A percentile compares a stretch with the other conserved stretches of the same genome.
These are phyloP conservation scores for Lepiota brunneoincarnata DNA, from an alignment of 768 basidiomycete genomes.

Conservation along the genomic window DNA sequence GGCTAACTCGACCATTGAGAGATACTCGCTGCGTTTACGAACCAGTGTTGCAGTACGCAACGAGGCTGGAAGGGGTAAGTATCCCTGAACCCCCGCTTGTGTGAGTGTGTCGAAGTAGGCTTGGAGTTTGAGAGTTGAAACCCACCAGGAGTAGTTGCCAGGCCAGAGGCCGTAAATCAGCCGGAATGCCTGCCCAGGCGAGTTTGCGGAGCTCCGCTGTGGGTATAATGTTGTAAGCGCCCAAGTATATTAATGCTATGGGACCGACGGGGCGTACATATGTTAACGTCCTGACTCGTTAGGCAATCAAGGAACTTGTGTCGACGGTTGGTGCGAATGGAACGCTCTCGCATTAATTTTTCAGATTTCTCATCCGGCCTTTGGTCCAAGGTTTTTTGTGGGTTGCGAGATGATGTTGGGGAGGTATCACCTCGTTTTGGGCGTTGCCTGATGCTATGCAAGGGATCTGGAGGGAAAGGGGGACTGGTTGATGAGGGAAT, in stretches of 20 bases:
- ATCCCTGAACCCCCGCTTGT: slow-evolving; percentile 58
- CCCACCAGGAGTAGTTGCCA: slow-evolving; percentile 94
- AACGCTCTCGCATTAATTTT: slow-evolving; percentile 69
- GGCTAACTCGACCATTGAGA: slow-evolving; percentile 82
- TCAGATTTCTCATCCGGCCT: slow-evolving; percentile 44
- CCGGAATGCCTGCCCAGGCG: slow-evolving; percentile 93
- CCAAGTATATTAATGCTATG: background rate
- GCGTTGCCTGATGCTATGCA: slow-evolving; percentile 50
- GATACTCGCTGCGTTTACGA: slow-evolving; percentile 91
- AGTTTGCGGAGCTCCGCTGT: slow-evolving; percentile 80
- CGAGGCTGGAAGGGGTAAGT: slow-evolving; percentile 82
- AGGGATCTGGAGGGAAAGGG: slow-evolving; percentile 46
- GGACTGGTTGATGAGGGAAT: slow-evolving; percentile 24
- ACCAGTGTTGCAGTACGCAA: slow-evolving; percentile 74
- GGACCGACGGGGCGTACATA: slow-evolving; percentile 51
- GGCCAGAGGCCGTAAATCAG: slow-evolving; percentile 81
- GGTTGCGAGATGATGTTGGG: slow-evolving; percentile 21
- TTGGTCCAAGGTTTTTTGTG: slow-evolving; percentile 19
- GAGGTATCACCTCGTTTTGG: slow-evolving; percentile 35
- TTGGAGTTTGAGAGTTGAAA: slow-evolving; percentile 13
- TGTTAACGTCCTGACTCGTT: slow-evolving; percentile 73
- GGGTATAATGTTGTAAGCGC: slow-evolving; percentile 23
- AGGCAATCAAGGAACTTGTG: slow-evolving; percentile 84
- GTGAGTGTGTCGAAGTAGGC: slow-evolving; percentile 8
- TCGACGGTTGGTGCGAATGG: slow-evolving; percentile 74